Percentiles rank a stretch among this genome's conserved stretches.
phyloP scores from a whole-genome alignment of 805 yeast species.

The Candida yuanshanica region DNA sequence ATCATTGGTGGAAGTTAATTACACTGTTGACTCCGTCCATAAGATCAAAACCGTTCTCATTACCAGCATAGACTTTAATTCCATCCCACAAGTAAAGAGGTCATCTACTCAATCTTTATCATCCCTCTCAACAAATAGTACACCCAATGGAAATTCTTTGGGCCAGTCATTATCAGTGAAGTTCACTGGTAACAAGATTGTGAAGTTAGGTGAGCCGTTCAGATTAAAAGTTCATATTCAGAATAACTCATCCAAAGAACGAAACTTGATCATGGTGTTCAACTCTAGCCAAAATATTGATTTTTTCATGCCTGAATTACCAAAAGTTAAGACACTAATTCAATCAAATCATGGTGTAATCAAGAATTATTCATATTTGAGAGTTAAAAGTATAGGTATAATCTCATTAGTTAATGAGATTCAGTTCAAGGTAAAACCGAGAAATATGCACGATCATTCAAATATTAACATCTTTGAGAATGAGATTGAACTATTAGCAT shows the following conservation, averaged over 20 bases:
- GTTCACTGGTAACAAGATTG: constrained; percentile 56
- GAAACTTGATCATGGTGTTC: constrained; percentile 46
- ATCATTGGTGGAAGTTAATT: constrained; percentile 14
- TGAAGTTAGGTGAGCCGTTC: constrained; percentile 53
- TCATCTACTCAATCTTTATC: constrained; percentile 5
- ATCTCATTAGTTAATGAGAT: constrained; percentile 62
- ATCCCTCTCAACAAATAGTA: not conserved
- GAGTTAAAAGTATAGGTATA: constrained; percentile 48
- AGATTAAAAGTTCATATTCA: constrained; percentile 63
- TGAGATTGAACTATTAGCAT: constrained; percentile 52
- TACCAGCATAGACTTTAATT: constrained; percentile 16
- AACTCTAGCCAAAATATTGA: constrained; percentile 13
- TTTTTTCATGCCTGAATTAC: constrained; percentile 16
- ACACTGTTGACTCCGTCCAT: constrained; percentile 25
- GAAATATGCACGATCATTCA: constrained; percentile 28
- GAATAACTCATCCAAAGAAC: constrained; percentile 46
- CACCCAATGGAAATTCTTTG: not conserved
- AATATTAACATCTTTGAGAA: constrained; percentile 49
- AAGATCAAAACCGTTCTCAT: constrained; percentile 14
- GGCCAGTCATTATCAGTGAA: constrained; percentile 30
- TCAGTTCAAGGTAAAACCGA: constrained; percentile 46
- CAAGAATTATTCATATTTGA: constrained; percentile 32
- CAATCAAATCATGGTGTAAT: constrained; percentile 22
- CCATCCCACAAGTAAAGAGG: constrained; percentile 4
- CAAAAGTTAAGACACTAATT: constrained; percentile 20